These are phyloP conservation scores for Fusarium nisikadoi DNA, from an alignment of 2,329 filamentous ascomycete genomes.

Conservation along the genomic window DNA sequence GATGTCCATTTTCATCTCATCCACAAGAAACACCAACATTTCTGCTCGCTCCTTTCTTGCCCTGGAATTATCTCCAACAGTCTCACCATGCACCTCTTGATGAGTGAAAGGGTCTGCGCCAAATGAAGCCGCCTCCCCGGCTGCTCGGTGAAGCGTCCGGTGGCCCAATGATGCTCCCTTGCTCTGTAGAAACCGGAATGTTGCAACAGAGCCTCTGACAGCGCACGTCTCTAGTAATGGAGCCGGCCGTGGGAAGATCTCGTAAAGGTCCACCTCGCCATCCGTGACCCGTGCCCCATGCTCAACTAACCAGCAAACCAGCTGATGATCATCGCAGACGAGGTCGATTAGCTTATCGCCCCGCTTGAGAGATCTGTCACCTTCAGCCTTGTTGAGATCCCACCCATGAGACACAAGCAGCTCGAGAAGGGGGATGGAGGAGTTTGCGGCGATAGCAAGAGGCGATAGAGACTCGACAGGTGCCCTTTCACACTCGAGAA, in stretches of 20 bases:
- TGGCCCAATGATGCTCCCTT: background rate
- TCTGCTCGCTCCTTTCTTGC: background rate
- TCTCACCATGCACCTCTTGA: background rate
- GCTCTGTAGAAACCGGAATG: background rate
- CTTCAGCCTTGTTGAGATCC: background rate
- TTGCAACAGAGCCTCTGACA: background rate
- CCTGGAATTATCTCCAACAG: accelerated
- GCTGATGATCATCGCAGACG: background rate
- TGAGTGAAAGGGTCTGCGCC: background rate
- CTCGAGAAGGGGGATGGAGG: background rate
- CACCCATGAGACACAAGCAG: background rate
- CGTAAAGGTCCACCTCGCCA: background rate
- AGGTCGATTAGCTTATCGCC: background rate
- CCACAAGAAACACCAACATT: background rate
- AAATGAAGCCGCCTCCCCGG: background rate
- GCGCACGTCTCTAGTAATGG: background rate
- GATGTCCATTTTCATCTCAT: background rate
- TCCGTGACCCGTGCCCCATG: background rate
- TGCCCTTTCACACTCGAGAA: background rate
- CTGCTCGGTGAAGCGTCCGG: background rate
- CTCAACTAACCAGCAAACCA: background rate
- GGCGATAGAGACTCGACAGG: background rate
- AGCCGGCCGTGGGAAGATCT: background rate
- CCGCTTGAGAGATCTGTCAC: background rate
- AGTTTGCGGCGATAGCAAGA: background rate